These are phyloP conservation scores for Phyllachora maydis DNA, from an alignment of 2,329 filamentous ascomycete species.

Conservation along the genomic window DNA sequence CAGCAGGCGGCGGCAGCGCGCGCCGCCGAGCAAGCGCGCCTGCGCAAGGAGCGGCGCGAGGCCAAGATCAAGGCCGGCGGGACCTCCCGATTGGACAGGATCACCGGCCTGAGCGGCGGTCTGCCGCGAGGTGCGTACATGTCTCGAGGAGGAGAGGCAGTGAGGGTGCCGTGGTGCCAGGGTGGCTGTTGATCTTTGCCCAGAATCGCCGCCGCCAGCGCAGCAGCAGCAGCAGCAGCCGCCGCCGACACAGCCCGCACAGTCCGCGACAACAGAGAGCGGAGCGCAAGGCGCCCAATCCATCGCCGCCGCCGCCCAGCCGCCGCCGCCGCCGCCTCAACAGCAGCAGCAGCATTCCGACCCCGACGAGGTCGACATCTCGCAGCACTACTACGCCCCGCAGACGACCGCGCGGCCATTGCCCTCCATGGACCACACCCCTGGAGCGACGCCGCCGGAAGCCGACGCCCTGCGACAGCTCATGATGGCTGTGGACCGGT, in stretches of 20 bases:
- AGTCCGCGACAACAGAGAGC: too few species aligned
- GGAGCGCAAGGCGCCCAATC: too few species aligned
- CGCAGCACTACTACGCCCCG: slow-evolving; percentile 48
- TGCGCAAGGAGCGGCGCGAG: slow-evolving; percentile 60
- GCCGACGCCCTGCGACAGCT: slow-evolving; percentile 39
- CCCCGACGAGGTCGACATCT: slow-evolving; percentile 62
- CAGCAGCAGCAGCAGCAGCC: slow-evolving; percentile 3
- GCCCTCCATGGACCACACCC: slow-evolving; percentile 8
- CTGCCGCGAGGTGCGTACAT: slow-evolving; percentile 19
- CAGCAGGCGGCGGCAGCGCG: slow-evolving; percentile 28
- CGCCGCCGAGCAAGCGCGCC: slow-evolving; percentile 44
- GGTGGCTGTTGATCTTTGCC: slow-evolving; percentile 1
- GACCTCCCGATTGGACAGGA: slow-evolving; percentile 49
- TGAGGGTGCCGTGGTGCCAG: too few species aligned
- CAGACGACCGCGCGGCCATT: slow-evolving; percentile 19
- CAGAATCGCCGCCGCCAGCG: slow-evolving; percentile 1
- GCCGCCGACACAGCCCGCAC: too few species aligned
- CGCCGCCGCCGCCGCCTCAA: too few species aligned
- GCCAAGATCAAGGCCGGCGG: slow-evolving; percentile 60
- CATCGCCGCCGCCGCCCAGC: slow-evolving; percentile 11
- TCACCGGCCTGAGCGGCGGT: slow-evolving; percentile 48
- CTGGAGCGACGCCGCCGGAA: slow-evolving; percentile 10
- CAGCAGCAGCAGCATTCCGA: slow-evolving; percentile 25
- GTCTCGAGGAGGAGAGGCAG: too few species aligned
- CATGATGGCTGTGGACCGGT: slow-evolving; percentile 34